Percentiles rank a stretch among this genome's conserved stretches.
Evolutionary conservation across 148 eudicot genomes (phyloP).

Genomic region (Dianthus caryophyllus): DNA sequence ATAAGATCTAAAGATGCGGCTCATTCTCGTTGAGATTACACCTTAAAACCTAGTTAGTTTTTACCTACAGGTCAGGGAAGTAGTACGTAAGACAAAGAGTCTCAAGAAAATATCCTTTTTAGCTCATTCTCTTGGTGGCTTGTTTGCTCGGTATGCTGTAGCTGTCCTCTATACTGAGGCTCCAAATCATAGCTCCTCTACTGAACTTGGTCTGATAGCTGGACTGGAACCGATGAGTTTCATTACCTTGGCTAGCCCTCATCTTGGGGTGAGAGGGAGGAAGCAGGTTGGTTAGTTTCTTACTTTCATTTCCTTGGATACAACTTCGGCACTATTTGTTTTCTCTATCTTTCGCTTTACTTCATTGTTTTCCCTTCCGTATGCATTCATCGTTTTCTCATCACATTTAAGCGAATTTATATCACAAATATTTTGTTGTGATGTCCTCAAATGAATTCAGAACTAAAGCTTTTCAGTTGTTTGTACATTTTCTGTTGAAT

Average conservation of each 20-base stretch:
- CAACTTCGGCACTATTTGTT: neutral
- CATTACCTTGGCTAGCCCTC: conserved; percentile 94
- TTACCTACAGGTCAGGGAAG: conserved; percentile 56
- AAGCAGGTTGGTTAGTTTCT: conserved; percentile 58
- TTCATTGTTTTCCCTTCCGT: neutral
- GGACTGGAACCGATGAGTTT: conserved; percentile 85
- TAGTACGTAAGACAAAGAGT: conserved; percentile 63
- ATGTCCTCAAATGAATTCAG: neutral
- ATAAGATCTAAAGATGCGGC: conserved; percentile 27
- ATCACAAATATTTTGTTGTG: neutral
- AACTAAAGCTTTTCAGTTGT: neutral
- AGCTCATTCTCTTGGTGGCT: conserved; percentile 98
- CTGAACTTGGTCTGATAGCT: conserved; percentile 52
- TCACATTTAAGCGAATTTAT: neutral
- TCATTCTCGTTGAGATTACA: conserved; percentile 2
- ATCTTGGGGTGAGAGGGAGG: conserved; percentile 97
- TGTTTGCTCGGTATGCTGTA: conserved; percentile 89
- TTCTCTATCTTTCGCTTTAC: neutral
- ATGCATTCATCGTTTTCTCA: conserved; percentile 2
- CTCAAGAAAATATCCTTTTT: conserved; percentile 83
- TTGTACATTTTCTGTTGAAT: neutral
- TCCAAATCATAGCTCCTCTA: conserved; percentile 29
- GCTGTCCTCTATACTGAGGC: conserved; percentile 52
- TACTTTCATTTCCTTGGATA: neutral
- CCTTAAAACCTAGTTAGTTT: conserved; percentile 10